phyloP scores from a whole-genome alignment of 2,329 filamentous ascomycete genomes.

The Dryadomyces quercivorus region DNA sequence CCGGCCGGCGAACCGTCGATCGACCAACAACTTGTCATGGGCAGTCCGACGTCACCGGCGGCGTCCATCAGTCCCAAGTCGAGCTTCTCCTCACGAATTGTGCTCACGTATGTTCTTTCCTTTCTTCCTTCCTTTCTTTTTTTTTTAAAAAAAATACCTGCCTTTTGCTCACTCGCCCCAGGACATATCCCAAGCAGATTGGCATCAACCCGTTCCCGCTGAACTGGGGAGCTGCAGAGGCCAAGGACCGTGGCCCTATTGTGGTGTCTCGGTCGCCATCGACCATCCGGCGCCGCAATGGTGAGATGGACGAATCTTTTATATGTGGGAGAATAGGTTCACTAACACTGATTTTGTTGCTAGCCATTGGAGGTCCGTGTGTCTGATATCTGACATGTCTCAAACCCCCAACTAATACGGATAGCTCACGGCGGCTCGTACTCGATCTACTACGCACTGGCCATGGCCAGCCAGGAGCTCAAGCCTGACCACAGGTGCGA shows the following conservation, averaged over 20 bases:
- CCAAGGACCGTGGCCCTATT: constrained; percentile 67
- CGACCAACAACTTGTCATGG: constrained; percentile 14
- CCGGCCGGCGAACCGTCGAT: not conserved
- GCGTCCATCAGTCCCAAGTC: constrained; percentile 23
- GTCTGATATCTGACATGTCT: no score
- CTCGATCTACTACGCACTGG: constrained; percentile 88
- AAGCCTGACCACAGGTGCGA: constrained; percentile 55
- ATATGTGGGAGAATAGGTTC: not conserved
- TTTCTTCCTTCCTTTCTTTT: not conserved
- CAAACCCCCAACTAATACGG: constrained; percentile 15
- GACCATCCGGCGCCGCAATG: constrained; percentile 72
- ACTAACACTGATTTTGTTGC: not conserved
- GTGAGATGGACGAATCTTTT: constrained; percentile 29
- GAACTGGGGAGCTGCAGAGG: constrained; percentile 74
- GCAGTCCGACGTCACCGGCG: constrained; percentile 4
- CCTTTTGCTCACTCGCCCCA: constrained; percentile 14
- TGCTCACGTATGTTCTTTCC: constrained; percentile 33
- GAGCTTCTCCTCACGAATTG: constrained; percentile 39
- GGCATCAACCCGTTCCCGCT: constrained; percentile 86
- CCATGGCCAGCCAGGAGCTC: constrained; percentile 82
- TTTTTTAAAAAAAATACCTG: not conserved
- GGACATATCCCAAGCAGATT: constrained; percentile 85
- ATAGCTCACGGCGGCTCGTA: constrained; percentile 67
- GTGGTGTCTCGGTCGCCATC: constrained; percentile 67
- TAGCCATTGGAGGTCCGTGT: constrained; percentile 12